Percentiles rank a stretch among this genome's conserved stretches.
Evolutionary conservation across 2,329 filamentous ascomycete genomes (phyloP).

Genomic region (Colletotrichum chlorophyti): DNA sequence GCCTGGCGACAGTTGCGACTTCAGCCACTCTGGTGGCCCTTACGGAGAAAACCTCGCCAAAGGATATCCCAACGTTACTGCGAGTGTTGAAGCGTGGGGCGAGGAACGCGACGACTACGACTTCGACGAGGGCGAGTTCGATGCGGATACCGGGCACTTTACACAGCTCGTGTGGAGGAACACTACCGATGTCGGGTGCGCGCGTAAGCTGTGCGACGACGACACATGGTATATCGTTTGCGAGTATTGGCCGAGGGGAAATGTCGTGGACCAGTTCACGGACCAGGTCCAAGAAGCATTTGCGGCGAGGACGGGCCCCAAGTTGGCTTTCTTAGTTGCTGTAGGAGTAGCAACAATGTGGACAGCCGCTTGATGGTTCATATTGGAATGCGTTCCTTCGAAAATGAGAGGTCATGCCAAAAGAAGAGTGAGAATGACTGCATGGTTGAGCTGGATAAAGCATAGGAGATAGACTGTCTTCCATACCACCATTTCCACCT

Average conservation of each 20-base stretch:
- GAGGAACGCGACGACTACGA: slow-evolving; percentile 65
- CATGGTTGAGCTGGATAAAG: too few relatives aligned
- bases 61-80: slow-evolving; percentile 66
- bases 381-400: too few relatives aligned
- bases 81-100: slow-evolving; percentile 72
- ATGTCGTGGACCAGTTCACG: slow-evolving; percentile 61
- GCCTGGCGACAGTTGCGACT: slow-evolving; percentile 44
- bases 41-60: slow-evolving; percentile 79
- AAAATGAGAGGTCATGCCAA: too few relatives aligned
- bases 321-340: neutral
- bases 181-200: slow-evolving; percentile 66
- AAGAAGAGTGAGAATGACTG: too few relatives aligned
- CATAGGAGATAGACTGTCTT: too few relatives aligned
- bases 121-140: slow-evolving; percentile 63
- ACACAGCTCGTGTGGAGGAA: slow-evolving; percentile 76
- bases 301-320: neutral
- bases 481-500: too few relatives aligned
- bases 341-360: neutral
- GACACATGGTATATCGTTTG: slow-evolving; percentile 71
- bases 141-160: slow-evolving; percentile 70
- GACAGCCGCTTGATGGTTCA: too few relatives aligned
- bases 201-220: slow-evolving; percentile 34
- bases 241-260: slow-evolving; percentile 73
- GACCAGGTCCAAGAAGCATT: slow-evolving; percentile 32
- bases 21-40: slow-evolving; percentile 65